Base-by-base conservation (phyloP, 352 stramenopile genomes). In the Pseudoperonospora humuli region DNA sequence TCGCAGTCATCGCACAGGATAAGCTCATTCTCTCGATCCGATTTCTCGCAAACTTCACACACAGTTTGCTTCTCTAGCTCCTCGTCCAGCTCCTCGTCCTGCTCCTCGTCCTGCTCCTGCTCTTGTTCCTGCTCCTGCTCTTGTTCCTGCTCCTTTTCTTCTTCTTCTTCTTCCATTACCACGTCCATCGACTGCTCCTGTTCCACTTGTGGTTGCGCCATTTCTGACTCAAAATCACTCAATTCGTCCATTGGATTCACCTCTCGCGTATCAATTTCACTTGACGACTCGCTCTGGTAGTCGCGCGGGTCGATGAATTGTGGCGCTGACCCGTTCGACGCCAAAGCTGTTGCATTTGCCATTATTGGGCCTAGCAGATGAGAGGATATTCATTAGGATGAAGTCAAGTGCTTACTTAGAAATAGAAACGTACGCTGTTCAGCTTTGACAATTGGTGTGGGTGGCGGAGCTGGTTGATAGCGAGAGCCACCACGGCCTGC, bases 241-340 rank as follows among this genome's bases (percentile, higher is more conserved):
- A 86, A 56, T 37, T 76, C 70, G 36, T 86, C 68, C 60, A 77
- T 79, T 7, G 70, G 70, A 46, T 86, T 65, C 14, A 86, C 51
- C 40, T 86, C 73, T 0, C 45, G 44, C 25, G 31, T 59, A 20
- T 82, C 72, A 6, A 61, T 21, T 20, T 84, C 72, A 20, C 64
- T 82, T 3, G 64, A 80, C n/a, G 59, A 70, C 24, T 75, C 67
- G 49, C 50, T 76, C 47, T 54, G 39, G 39, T 75, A 72, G 11
- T 54, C 48, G 4, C 39, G 39, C 5, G 40, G 14, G 34, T 71
- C 33, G 29, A 75, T 61, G 23, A 62, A 63, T 35, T 63, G 39
- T 29, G 44, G 35, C n/a, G 46, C n/a, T n/a, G n/a, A n/a, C n/a
- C n/a, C n/a, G n/a, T n/a, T n/a, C n/a, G n/a, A n/a, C n/a, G n/a